A percentile compares a stretch with the other conserved stretches of the same genome.
Conservation (phyloP, 306 rosid genomes). For the Prunus fruticosa region DNA sequence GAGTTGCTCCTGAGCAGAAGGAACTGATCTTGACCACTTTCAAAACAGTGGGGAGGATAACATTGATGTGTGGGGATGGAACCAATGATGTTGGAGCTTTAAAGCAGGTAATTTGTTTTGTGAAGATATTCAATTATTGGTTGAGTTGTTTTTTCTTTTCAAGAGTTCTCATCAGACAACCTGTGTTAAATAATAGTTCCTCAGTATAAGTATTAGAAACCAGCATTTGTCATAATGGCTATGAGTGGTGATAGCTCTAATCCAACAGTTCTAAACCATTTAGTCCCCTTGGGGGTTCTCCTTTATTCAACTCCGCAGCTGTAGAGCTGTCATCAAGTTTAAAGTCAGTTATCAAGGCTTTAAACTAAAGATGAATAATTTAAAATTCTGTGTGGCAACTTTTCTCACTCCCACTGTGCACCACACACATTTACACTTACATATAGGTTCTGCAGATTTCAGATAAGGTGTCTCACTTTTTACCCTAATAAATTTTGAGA, state of each 20-base stretch:
- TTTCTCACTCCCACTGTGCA: neutral
- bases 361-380: neutral
- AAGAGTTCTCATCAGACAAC: neutral
- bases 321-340: neutral
- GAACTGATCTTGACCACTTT: conserved; percentile 96
- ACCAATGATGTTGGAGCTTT: conserved; percentile 98
- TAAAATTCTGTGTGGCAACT: neutral
- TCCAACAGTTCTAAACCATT: neutral
- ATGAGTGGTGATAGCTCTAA: neutral
- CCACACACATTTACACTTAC: neutral
- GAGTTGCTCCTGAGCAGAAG: conserved; percentile 99
- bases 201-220: neutral
- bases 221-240: neutral
- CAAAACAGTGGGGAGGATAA: conserved; percentile 86
- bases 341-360: neutral
- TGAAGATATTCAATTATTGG: neutral
- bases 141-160: neutral
- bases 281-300: neutral
- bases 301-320: neutral
- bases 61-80: conserved; percentile 99
- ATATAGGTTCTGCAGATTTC: neutral
- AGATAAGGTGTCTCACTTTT: neutral
- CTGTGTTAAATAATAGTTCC: neutral
- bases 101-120: conserved; percentile 66
- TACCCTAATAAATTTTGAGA: neutral